Evolutionary conservation across 2,329 filamentous ascomycete species (phyloP).

Genomic region (Talaromyces pinophilus): DNA sequence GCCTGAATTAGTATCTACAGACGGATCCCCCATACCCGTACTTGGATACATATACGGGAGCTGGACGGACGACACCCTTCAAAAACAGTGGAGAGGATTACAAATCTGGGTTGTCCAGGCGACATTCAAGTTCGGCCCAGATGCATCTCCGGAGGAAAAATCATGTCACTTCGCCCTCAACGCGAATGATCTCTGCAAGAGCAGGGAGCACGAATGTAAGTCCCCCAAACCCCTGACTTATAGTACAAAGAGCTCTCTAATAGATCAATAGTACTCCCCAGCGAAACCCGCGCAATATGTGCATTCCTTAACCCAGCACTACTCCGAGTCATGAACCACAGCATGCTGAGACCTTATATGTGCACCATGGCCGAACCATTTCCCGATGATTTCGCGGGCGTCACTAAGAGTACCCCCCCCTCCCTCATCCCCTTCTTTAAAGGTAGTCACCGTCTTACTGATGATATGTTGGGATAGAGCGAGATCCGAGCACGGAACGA

Average conservation of each 20-base stretch:
- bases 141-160: neutral
- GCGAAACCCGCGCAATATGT: conserved; percentile 11
- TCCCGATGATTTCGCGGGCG: conserved; percentile 8
- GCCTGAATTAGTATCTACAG: conserved; percentile 12
- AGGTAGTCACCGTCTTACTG: neutral
- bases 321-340: conserved; percentile 15
- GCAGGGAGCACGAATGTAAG: conserved; percentile 9
- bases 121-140: neutral
- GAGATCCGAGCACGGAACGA: neutral
- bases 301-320: conserved; percentile 19
- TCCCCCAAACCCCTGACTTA: neutral
- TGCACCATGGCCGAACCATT: neutral
- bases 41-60: conserved; percentile 19
- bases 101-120: conserved; percentile 16
- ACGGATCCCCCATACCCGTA: conserved; percentile 9
- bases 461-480: neutral
- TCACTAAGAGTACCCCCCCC: neutral
- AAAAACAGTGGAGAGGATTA: conserved; percentile 11
- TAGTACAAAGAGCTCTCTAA: neutral
- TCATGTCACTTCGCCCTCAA: conserved; percentile 21
- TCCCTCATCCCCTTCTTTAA: neutral
- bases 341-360: neutral
- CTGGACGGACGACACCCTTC: conserved; percentile 12
- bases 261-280: neutral
- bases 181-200: conserved; percentile 2